phyloP scores from a whole-genome alignment of 176 grass and related monocot genomes.

The Rhynchospora pubera region DNA sequence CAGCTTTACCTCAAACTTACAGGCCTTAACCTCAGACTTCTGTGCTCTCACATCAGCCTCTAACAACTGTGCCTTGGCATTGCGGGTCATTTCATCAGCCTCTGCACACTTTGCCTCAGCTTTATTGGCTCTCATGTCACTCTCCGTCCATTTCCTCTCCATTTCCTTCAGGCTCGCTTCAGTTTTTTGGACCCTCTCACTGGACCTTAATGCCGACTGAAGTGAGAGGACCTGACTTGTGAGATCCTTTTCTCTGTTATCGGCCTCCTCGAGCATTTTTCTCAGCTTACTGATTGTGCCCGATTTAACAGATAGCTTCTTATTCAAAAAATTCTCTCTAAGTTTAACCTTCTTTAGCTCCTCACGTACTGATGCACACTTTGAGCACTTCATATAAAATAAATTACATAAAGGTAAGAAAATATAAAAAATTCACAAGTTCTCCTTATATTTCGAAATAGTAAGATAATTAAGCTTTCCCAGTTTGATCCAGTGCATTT shows the following conservation, averaged over 20 bases:
- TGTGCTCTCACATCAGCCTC: background rate
- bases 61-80: background rate
- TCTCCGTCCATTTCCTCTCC: too few relatives aligned
- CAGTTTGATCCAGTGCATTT: background rate
- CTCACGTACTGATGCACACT: background rate
- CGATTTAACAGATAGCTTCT: background rate
- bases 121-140: background rate
- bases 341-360: background rate
- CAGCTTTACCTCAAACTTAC: background rate
- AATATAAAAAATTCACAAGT: background rate
- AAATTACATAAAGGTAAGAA: background rate
- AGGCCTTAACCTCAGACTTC: background rate
- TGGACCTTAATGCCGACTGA: background rate
- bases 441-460: background rate
- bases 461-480: background rate
- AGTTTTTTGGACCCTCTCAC: background rate
- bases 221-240: background rate
- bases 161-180: too few relatives aligned
- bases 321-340: background rate
- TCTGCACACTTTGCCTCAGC: background rate
- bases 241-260: background rate
- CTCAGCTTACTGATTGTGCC: background rate
- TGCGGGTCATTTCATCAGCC: background rate
- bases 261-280: background rate
- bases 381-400: background rate